These are phyloP conservation scores for Hypoxylon sp. DNA, from an alignment of 2,329 filamentous ascomycete species.

Conservation along the genomic window DNA sequence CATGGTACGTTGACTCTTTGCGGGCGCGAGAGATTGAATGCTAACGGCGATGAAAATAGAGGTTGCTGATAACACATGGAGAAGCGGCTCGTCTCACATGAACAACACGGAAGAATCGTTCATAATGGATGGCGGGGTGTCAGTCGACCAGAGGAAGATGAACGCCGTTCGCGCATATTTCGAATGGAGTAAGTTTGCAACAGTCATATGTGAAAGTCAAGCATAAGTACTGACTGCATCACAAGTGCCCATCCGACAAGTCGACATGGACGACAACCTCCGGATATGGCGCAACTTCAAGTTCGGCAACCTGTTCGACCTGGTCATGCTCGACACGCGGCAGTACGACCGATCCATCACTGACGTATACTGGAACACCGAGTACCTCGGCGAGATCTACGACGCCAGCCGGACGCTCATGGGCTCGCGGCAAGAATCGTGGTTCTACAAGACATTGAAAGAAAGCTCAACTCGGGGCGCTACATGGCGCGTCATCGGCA, in stretches of 20 bases:
- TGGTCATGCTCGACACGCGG: conserved; percentile 74
- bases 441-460: conserved; percentile 71
- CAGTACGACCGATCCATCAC: conserved; percentile 74
- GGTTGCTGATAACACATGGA: conserved; percentile 71
- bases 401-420: conserved; percentile 75
- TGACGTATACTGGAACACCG: conserved; percentile 67
- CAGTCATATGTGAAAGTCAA: too few relatives aligned
- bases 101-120: conserved; percentile 75
- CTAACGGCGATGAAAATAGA: too few relatives aligned
- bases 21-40: too few relatives aligned
- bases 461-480: conserved; percentile 67
- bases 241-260: conserved; percentile 59
- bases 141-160: conserved; percentile 76
- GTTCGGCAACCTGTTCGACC: conserved; percentile 70
- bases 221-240: conserved; percentile 32
- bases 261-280: conserved; percentile 74
- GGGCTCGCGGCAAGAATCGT: conserved; percentile 76
- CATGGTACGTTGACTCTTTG: conserved; percentile 53
- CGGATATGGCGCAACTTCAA: conserved; percentile 74
- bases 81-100: conserved; percentile 65
- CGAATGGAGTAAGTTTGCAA: conserved; percentile 67
- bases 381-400: conserved; percentile 60
- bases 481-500: conserved; percentile 75
- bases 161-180: conserved; percentile 76
- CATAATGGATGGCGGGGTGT: conserved; percentile 65